phyloP scores from a whole-genome alignment of 805 yeast species.

The Yamadazyma nakazawae region DNA sequence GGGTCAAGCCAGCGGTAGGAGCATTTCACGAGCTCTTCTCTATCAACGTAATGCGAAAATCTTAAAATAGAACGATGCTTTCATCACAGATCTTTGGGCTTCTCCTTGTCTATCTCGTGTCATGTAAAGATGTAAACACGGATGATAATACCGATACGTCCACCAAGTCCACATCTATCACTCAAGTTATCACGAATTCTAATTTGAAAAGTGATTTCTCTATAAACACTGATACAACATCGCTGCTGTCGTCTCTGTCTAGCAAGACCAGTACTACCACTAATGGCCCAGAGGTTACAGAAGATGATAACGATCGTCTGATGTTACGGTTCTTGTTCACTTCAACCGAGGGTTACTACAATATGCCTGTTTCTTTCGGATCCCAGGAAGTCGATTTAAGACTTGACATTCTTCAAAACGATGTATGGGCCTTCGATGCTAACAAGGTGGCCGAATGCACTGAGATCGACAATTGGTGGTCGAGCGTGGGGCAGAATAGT shows the following conservation, averaged over 20 bases:
- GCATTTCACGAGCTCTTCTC: neutral
- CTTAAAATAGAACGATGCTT: neutral
- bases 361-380: slow-evolving; percentile 12
- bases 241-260: neutral
- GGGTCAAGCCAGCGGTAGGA: neutral
- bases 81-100: neutral
- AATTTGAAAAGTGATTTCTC: slow-evolving; percentile 14
- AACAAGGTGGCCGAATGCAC: slow-evolving; percentile 23
- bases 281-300: slow-evolving; percentile 5
- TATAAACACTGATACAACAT: slow-evolving; percentile 9
- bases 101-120: neutral
- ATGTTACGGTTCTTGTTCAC: slow-evolving; percentile 13
- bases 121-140: neutral
- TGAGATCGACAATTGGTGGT: slow-evolving; percentile 19
- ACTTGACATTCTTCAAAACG: slow-evolving; percentile 35
- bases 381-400: slow-evolving; percentile 19
- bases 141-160: neutral
- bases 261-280: slow-evolving; percentile 2
- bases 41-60: neutral
- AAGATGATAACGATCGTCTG: slow-evolving; percentile 8
- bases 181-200: slow-evolving; percentile 13
- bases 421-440: slow-evolving; percentile 36
- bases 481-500: neutral
- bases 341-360: slow-evolving; percentile 6
- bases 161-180: neutral